These are phyloP conservation scores for Lumnitzera littorea DNA, from an alignment of 345 rosid genomes.

Conservation along the genomic window DNA sequence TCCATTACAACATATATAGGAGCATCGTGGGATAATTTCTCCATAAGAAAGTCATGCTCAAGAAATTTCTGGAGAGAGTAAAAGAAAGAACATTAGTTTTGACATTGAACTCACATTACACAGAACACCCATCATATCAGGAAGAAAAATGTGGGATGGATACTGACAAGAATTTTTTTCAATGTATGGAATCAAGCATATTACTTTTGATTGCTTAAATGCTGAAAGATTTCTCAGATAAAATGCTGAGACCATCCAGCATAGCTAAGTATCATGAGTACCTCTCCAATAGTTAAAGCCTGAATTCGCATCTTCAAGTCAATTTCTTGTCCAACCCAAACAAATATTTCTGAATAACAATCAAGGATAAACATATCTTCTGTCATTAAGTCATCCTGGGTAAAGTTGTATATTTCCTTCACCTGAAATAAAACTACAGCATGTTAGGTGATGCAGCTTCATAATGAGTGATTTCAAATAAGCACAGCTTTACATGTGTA, in stretches of 20 bases:
- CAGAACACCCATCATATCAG: no score
- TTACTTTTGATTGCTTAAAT: no score
- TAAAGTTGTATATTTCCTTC: conserved; percentile 84
- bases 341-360: conserved; percentile 88
- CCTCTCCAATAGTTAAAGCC: conserved; percentile 91
- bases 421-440: conserved; percentile 32
- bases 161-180: no score
- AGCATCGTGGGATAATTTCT: conserved; percentile 69
- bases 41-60: conserved; percentile 64
- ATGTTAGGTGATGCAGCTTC: no score
- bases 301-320: conserved; percentile 75
- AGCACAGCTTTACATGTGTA: no score
- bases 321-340: conserved; percentile 90
- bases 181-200: no score
- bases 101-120: no score
- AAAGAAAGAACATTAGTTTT: conserved; percentile 11
- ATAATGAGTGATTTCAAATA: no score
- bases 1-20: conserved; percentile 88
- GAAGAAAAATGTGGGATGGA: no score
- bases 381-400: conserved; percentile 90
- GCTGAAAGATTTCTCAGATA: conserved; percentile 5
- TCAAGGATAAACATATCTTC: conserved; percentile 90
- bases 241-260: neutral
- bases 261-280: conserved; percentile 18
- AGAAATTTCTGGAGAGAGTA: conserved; percentile 62